Evolutionary conservation across 306 rosid species (phyloP).

Genomic region (Crataegus laevigata): DNA sequence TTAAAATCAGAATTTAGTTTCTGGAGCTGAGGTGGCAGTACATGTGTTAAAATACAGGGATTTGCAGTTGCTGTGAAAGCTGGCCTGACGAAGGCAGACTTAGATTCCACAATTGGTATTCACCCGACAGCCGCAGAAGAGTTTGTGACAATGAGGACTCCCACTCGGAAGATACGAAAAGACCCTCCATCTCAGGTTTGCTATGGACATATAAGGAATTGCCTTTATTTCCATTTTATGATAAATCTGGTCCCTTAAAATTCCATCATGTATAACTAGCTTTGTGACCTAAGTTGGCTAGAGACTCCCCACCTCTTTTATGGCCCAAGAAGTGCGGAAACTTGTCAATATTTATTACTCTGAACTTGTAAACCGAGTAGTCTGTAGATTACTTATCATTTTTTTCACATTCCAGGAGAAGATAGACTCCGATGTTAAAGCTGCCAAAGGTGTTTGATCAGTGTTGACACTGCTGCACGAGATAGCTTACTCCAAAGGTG

Average conservation of each 20-base stretch:
- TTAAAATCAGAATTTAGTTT: neutral
- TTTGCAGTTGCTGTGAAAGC: conserved; percentile 94
- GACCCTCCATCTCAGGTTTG: conserved; percentile 55
- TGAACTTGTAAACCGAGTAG: neutral
- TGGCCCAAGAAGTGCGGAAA: neutral
- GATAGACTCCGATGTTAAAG: conserved; percentile 48
- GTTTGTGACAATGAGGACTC: conserved; percentile 86
- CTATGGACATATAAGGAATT: neutral
- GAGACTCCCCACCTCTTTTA: neutral
- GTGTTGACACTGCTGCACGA: neutral
- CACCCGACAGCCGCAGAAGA: conserved; percentile 98
- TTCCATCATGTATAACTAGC: neutral
- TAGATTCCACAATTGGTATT: conserved; percentile 83
- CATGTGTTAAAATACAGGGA: conserved; percentile 49
- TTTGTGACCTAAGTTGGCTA: neutral
- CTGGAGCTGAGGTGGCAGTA: conserved; percentile 10
- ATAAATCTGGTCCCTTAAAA: neutral
- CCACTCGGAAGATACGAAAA: conserved; percentile 65
- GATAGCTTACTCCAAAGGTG: neutral
- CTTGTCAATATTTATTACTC: too few relatives aligned
- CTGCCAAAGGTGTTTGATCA: conserved; percentile 43
- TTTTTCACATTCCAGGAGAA: conserved; percentile 42
- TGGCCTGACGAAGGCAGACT: conserved; percentile 86
- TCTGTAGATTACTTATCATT: conserved; percentile 7
- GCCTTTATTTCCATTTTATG: neutral